These are phyloP conservation scores for Coriaria nepalensis DNA, from an alignment of 306 rosid genomes.

Conservation along the genomic window DNA sequence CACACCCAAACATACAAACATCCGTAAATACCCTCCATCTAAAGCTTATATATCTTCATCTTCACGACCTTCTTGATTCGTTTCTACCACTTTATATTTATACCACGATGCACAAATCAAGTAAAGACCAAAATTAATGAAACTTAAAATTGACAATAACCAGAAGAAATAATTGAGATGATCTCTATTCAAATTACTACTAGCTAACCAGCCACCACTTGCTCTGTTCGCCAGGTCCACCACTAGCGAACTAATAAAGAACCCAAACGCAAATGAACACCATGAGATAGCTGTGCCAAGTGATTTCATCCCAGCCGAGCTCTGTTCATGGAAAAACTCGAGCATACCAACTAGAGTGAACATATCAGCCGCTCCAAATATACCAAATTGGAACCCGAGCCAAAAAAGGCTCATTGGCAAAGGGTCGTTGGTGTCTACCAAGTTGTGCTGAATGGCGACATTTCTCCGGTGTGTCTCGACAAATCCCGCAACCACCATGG, in stretches of 20 bases:
- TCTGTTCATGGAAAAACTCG: slow-evolving; percentile 49
- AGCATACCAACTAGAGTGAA: slow-evolving; percentile 49
- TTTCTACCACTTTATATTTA: no score
- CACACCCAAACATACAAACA: no score
- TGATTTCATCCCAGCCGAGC: slow-evolving; percentile 47
- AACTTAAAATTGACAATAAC: no score
- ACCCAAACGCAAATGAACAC: slow-evolving; percentile 54
- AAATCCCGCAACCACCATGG: slow-evolving; percentile 50
- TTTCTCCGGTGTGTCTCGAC: slow-evolving; percentile 36
- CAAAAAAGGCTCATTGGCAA: slow-evolving; percentile 23
- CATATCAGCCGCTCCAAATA: slow-evolving; percentile 46
- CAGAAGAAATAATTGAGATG: no score
- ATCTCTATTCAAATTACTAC: no score
- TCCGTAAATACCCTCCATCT: no score
- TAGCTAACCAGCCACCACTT: slow-evolving; percentile 14
- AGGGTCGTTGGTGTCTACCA: no score
- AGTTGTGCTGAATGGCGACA: slow-evolving; percentile 9
- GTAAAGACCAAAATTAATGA: no score
- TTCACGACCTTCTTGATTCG: no score
- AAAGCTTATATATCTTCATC: no score
- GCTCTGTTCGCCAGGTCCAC: slow-evolving; percentile 40
- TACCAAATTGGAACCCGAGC: slow-evolving; percentile 45
- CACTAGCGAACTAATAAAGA: slow-evolving; percentile 46
- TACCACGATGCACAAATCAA: no score
- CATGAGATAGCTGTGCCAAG: slow-evolving; percentile 51